These are phyloP conservation scores for Poterioochromonas sp. DNA, from an alignment of 352 stramenopile species.

Conservation along the genomic window DNA sequence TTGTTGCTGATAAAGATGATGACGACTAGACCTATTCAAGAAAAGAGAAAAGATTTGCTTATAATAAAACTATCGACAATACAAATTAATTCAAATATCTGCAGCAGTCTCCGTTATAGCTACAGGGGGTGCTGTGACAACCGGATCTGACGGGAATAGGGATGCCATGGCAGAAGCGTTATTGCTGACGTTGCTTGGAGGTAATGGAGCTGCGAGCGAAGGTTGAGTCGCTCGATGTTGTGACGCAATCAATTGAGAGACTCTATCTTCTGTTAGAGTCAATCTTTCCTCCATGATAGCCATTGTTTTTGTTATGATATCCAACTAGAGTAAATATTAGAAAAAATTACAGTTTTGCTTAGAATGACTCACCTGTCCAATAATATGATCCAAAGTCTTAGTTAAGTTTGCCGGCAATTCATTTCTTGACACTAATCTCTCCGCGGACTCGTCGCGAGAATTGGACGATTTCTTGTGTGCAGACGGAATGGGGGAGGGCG, in stretches of 20 bases:
- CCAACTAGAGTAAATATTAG: conserved; percentile 49
- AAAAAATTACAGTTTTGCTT: neutral
- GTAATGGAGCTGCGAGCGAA: too few species aligned
- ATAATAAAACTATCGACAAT: too few species aligned
- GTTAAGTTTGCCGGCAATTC: conserved; percentile 41
- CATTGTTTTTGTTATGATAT: conserved; percentile 71
- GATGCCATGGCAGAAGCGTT: too few species aligned
- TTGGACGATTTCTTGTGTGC: neutral
- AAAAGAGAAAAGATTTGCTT: too few species aligned
- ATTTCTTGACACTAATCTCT: neutral
- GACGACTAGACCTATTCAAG: too few species aligned
- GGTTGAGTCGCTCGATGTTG: neutral
- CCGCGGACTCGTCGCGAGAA: neutral
- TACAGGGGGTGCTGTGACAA: too few species aligned
- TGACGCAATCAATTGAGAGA: neutral
- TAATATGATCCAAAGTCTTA: conserved; percentile 66
- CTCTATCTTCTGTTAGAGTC: conserved; percentile 59
- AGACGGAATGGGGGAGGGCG: neutral
- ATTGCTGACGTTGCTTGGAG: too few species aligned
- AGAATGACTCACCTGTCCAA: conserved; percentile 44
- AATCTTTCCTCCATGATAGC: conserved; percentile 66
- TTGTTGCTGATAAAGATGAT: too few species aligned
- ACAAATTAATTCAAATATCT: too few species aligned
- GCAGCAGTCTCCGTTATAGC: too few species aligned
- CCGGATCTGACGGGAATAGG: too few species aligned